Evolutionary conservation across 177 flowering plant genomes (phyloP).

Genomic region (Telopea speciosissima): DNA sequence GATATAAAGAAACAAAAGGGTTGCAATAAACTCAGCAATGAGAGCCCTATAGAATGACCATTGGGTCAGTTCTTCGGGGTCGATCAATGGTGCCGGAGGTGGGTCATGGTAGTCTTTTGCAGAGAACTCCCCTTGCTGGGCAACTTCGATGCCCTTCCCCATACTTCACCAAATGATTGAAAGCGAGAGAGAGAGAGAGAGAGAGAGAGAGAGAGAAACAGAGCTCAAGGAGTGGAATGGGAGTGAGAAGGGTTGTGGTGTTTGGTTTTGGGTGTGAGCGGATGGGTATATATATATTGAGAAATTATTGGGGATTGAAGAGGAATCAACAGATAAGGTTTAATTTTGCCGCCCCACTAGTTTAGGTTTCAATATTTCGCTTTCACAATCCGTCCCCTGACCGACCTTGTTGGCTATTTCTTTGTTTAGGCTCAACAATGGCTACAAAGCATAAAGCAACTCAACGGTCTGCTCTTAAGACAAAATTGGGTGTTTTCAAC

Average conservation of each 20-base stretch:
- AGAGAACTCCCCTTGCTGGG: conserved; percentile 29
- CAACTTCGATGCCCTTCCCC: conserved; percentile 43
- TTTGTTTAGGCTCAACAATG: too few species aligned
- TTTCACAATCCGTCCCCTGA: not conserved
- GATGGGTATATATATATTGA: too few species aligned
- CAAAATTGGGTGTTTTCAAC: too few species aligned
- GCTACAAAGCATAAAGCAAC: too few species aligned
- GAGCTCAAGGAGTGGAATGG: too few species aligned
- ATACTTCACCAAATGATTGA: conserved; percentile 11
- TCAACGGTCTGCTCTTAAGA: too few species aligned
- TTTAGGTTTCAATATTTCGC: not conserved
- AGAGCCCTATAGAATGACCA: conserved; percentile 70
- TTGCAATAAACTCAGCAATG: conserved; percentile 62
- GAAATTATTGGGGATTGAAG: not conserved
- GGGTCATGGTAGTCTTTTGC: conserved; percentile 65
- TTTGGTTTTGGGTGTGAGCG: too few species aligned
- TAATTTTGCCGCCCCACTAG: conserved; percentile 1
- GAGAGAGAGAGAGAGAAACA: too few species aligned
- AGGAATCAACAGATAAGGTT: not conserved
- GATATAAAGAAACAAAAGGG: conserved; percentile 55
- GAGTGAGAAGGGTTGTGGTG: too few species aligned
- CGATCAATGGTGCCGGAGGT: conserved; percentile 52
- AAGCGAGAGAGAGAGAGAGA: too few species aligned
- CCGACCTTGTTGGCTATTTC: not conserved
- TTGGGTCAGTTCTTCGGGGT: conserved; percentile 35